Base-by-base conservation (phyloP, 2,329 filamentous ascomycete genomes). In the Hirsutella minnesotensis region DNA sequence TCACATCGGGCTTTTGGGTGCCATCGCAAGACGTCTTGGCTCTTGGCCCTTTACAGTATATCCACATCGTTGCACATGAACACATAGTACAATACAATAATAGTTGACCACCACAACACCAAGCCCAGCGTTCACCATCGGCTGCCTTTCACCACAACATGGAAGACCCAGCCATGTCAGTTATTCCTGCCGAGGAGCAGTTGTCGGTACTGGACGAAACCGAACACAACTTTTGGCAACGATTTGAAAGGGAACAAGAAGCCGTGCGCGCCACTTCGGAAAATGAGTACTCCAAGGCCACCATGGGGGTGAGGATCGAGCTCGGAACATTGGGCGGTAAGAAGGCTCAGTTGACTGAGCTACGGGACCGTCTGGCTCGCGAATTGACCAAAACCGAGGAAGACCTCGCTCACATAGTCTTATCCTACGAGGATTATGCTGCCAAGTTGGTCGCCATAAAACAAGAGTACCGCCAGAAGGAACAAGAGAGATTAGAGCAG, bases 351-450 rank as follows among this genome's bases (percentile, higher is more conserved):
- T 49, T 63, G 5, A 48, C 42, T 20, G 53, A 61, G 45, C 49
- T 51, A 10, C 55, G 56, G 31, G 47, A 46, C 9, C 53, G 55
- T 3, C 44, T 64, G 15, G 50, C 51, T 2, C 51, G 48, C 24
- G 56, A 63, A 43, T 52, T 63, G 35, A 53, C 54, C 27, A 50
- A 56, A 35, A 51, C 60, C n/a, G 68, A 67, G 55, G 57, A 61
- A 29, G 58, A 62, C 29, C 53, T 70, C 19, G 58, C 56, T 10
- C 47, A 46, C 16, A 52, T 60, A 3, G 50, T 47, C n/a, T 46
- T 53, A 22, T 49, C 50, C 15, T 59, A 53, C 47, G 54, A 61
- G 5, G 52, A 55, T 19, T 59, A 65, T 46, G 48, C 51, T 33
- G 57, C 62, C 13, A 62, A 58, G 41, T 56, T 68, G 13, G 46